Base-by-base conservation (phyloP, 108 stramenopile genomes). In the Nitzschia palea region DNA sequence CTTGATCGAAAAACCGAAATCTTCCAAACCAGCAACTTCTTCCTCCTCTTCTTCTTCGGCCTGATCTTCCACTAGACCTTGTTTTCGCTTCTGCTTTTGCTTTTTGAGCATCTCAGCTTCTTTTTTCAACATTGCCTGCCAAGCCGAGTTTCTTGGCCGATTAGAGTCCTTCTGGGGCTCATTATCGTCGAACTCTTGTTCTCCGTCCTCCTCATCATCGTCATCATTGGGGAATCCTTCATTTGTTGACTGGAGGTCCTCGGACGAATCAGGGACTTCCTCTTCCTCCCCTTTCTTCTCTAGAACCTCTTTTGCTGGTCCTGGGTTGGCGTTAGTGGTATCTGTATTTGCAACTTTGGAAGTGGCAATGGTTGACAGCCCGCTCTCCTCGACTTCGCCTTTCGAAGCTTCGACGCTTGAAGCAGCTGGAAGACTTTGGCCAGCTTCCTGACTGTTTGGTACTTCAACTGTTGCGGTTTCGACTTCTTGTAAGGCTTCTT, bases 21-120 rank as follows among this genome's bases (percentile, higher is more conserved):
- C 94, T 74, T 95, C 90, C 14, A 95, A 76, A 2, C 94, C 94
- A 36, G 86, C 87, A 47, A 95, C 87, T 54, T 82, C 89, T 48
- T 92, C 94, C 57, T 95, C 94, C 55, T 95, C 94, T 73, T 95
- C 94, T 65, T 94, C 93, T 62, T 95, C 94, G 59, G 91, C 93
- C 56, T 91, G 90, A 47, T 90, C 89, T 30, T 83, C 87, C n/a
- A 91, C 84, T 2, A 95, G 78, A 25, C 83, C 73, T 3, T 75
- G 82, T 28, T 56, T 62, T 47, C 83, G 85, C 15, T 64, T 73
- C 35, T 50, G 59, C 71, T 88, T 86, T 20, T 60, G 71, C 61
- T 87, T 87, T 67, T 90, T 90, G 37, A 86, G 55, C 45, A 70
- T 69, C 36, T 79, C 82, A 32, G 84, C 89, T 63, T 95, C 94